Percentiles rank a stretch among this genome's conserved stretches.
These are phyloP conservation scores for Saccharomycopsis fodiens DNA, from an alignment of 805 yeast genomes.

Conservation along the genomic window DNA sequence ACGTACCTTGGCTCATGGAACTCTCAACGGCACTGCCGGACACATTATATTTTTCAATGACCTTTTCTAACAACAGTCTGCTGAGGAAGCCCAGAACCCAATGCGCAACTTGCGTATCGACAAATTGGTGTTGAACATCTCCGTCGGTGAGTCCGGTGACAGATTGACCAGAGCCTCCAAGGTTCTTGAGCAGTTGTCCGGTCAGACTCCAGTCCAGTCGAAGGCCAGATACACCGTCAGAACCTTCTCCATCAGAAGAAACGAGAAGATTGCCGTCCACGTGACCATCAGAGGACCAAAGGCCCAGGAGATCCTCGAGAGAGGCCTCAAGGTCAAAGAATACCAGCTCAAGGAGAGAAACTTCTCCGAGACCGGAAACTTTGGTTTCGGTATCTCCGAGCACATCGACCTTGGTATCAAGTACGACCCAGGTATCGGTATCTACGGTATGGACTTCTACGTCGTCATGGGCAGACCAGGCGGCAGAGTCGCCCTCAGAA, in stretches of 20 bases:
- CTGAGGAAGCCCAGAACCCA: conserved; percentile 66
- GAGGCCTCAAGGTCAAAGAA: conserved; percentile 99
- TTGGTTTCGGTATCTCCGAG: conserved; percentile 99
- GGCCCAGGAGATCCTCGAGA: conserved; percentile 98
- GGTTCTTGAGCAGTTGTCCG: conserved; percentile 99
- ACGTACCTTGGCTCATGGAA: too few relatives aligned
- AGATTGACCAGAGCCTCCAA: conserved; percentile 99
- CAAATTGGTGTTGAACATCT: conserved; percentile 98
- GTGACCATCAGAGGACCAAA: conserved; percentile 99
- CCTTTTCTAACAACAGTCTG: conserved; percentile 4
- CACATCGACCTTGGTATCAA: conserved; percentile 99
- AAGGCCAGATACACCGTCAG: conserved; percentile 99
- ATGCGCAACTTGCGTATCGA: conserved; percentile 99
- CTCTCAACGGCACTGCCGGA: too few relatives aligned
- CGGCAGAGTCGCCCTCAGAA: conserved; percentile 97
- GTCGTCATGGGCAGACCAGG: conserved; percentile 99
- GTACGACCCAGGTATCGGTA: conserved; percentile 99
- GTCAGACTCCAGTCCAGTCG: conserved; percentile 99
- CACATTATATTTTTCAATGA: too few relatives aligned
- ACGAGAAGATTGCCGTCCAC: conserved; percentile 99
- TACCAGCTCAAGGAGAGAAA: conserved; percentile 90
- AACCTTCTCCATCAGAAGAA: conserved; percentile 99
- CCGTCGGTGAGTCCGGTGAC: conserved; percentile 99
- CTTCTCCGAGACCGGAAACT: conserved; percentile 99
- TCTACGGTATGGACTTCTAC: conserved; percentile 99